These are phyloP conservation scores for Phytophthora pinifolia DNA, from an alignment of 352 stramenopile species.

Conservation along the genomic window DNA sequence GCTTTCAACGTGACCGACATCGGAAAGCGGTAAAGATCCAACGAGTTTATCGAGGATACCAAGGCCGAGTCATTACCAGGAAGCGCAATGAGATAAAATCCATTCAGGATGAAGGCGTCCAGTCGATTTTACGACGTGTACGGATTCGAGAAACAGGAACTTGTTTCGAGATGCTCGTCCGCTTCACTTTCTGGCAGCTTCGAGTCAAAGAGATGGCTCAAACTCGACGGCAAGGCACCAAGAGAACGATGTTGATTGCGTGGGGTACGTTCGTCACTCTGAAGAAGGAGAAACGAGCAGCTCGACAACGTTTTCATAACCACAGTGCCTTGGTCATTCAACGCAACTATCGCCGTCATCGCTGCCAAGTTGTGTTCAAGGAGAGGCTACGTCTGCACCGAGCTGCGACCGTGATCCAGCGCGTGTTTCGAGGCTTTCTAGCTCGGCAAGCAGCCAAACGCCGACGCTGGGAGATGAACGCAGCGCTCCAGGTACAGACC, in stretches of 20 bases:
- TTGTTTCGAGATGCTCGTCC: constrained; percentile 39
- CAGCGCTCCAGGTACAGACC: constrained; percentile 53
- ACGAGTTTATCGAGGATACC: constrained; percentile 50
- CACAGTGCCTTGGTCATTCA: constrained; percentile 63
- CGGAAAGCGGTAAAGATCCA: constrained; percentile 46
- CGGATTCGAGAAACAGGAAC: constrained; percentile 15
- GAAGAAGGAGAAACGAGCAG: constrained; percentile 43
- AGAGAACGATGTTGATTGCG: constrained; percentile 13
- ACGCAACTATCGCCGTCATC: constrained; percentile 57
- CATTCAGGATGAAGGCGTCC: constrained; percentile 31
- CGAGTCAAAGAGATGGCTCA: constrained; percentile 40
- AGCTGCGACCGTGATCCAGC: constrained; percentile 59
- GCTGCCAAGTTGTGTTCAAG: constrained; percentile 52
- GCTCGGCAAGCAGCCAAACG: constrained; percentile 38
- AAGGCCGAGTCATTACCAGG: constrained; percentile 19
- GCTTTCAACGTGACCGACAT: constrained; percentile 31
- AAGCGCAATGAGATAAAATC: constrained; percentile 28
- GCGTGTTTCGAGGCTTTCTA: constrained; percentile 47
- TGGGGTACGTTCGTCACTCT: constrained; percentile 28
- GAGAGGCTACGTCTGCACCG: constrained; percentile 35
- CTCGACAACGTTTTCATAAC: constrained; percentile 33
- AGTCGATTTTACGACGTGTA: constrained; percentile 39
- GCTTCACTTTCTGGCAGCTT: constrained; percentile 18
- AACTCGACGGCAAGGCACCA: constrained; percentile 8
- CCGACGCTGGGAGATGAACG: constrained; percentile 41